Base-by-base conservation (phyloP, 2,329 filamentous ascomycete genomes). In the Byssochlamys sp. region DNA sequence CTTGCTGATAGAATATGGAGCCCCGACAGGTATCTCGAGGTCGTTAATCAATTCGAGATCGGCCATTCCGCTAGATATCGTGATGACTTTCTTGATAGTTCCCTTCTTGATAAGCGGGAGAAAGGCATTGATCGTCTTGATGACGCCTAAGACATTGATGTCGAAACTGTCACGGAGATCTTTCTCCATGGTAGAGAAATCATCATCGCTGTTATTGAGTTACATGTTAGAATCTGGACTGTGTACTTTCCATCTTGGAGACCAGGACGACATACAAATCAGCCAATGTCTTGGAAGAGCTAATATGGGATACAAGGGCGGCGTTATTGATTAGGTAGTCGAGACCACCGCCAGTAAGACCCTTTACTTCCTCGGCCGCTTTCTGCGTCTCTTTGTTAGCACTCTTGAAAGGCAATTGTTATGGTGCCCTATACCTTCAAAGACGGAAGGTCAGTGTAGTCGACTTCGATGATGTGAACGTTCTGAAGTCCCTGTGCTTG, bases 271-370 rank as follows among this genome's bases (percentile, higher is more conserved):
- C 75, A 56, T 67, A 78, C 77, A 77, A 58, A 7, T 64, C 67
- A 11, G 70, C 67, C n/a, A 81, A 67, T 1, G 66, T 55, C 11
- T 66, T 66, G 55, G 60, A 69, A 2, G 59, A 63, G 28, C 71
- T 71, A 26, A 62, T 68, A 0, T 61, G 14, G 1, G 70, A 61
- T 11, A 76, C 59, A 3, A 69, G 62, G 1, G 65, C 81, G 0
- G 72, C 81, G 55, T 84, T 84, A 55, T 75, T 76, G 28, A 84
- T 78, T 4, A 84, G 64, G 59, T 79, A 79, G 65, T 84, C 81
- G 4, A 84, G 56, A 1, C 64, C 58, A 11, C 70, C 63, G 25
- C 62, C 64, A 25, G 63, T 61, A 19, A 66, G 45, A 25, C 33
- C 65, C 7, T 60, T 52, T 5, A 55, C 39, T 7, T 62, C 66